phyloP scores from a whole-genome alignment of 306 rosid species.

The Quillaja saponaria region DNA sequence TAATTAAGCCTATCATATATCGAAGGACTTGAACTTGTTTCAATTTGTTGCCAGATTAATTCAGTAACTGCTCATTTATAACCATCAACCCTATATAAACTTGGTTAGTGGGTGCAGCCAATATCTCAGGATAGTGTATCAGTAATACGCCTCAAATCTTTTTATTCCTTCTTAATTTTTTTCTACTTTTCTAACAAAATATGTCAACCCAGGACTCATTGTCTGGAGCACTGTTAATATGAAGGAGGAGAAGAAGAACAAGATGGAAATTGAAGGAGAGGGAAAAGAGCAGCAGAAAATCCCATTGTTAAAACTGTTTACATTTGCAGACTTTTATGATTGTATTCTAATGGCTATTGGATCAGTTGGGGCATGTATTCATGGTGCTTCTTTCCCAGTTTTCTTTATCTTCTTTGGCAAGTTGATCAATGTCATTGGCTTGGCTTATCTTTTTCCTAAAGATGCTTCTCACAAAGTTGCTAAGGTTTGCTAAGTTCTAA shows the following conservation, averaged over 20 bases:
- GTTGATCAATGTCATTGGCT: conserved; percentile 77
- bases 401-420: conserved; percentile 92
- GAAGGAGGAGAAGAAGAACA: conserved; percentile 5
- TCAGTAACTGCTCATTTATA: no score
- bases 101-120: no score
- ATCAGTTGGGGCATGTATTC: conserved; percentile 79
- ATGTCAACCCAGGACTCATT: conserved; percentile 42
- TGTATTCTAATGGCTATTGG: conserved; percentile 67
- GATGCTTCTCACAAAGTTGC: conserved; percentile 93
- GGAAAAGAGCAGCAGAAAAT: conserved; percentile 50
- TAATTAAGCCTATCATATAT: no score
- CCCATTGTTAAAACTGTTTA: conserved; percentile 60
- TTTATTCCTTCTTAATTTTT: no score
- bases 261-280: conserved; percentile 25
- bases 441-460: conserved; percentile 88
- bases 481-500: conserved; percentile 47
- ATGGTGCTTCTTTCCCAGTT: conserved; percentile 94
- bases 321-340: conserved; percentile 82
- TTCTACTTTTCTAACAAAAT: no score
- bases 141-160: no score
- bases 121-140: no score
- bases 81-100: no score
- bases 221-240: no score
- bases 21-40: no score
- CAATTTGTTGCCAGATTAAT: no score